Evolutionary conservation across 2,329 filamentous ascomycete genomes (phyloP), one percentile per base, ranked within the genome.

Genomic region (Ophiostoma fasciatum): DNA sequence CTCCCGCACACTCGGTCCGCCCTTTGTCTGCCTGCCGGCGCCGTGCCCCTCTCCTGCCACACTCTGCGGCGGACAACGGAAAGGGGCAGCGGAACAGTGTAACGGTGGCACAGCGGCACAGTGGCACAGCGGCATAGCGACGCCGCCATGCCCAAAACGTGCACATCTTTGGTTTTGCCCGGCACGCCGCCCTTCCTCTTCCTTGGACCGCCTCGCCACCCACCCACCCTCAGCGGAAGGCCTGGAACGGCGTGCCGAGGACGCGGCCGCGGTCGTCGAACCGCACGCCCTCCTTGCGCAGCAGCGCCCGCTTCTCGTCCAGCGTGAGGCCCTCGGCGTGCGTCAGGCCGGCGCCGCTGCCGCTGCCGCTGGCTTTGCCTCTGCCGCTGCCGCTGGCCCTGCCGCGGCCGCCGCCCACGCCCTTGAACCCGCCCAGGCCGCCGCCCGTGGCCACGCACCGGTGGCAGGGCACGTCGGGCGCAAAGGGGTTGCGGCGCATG

Each of bases 381-480:
- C 30, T 66, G 33, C 74, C 74, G 39, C 71, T 66, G 1, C 72
- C 28, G 28, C 23, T 28, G 1, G n/a, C 29, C n/a, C 12, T 28
- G 72, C 46, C 74, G 68, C 0, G 73, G 75, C 26, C 68, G 63
- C 37, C 64, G 63, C 72, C 75, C 44, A 71, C 66, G 3, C 78
- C 78, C 54, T 76, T 74, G 60, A 82, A 83, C 0, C 78, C 78
- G 28, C 79, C 79, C 17, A 84, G 55, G n/a, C 65, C 63, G 11
- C 81, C 77, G 35, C 76, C 77, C 28, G 74, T 77, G 6, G 81
- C 80, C 31, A 92, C 70, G 17, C 88, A 78, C 9, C 84, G 69
- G 55, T 92, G 83, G 42, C 83, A 92, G 1, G 83, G 84, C 5
- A 88, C 78, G 23, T 72, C 67, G 0, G 84, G 83, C 12, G 84